Base-by-base conservation (phyloP, 768 basidiomycete species). In the Psilocybe cyanescens region DNA sequence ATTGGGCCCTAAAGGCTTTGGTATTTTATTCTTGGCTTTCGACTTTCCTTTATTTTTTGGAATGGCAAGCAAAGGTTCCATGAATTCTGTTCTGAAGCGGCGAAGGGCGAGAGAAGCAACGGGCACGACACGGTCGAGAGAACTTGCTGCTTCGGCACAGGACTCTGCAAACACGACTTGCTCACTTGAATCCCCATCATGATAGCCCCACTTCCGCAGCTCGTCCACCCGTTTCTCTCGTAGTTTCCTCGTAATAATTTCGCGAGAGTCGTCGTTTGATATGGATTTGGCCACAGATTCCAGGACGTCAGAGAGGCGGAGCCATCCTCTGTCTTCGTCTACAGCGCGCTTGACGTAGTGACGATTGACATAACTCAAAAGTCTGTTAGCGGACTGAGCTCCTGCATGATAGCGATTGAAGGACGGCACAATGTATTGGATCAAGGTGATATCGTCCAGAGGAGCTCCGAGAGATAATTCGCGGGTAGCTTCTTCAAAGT, bases 311-410 rank as follows among this genome's bases (percentile, higher is more conserved):
- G 78, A 79, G 46, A 91, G 75, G 31, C 87, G 83, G 45, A 92
- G 79, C 91, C 91, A 92, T 45, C 91, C 90, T 64, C 80, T 84
- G 74, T 91, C 91, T 72, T 92, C 90, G 72, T 92, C 90, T 14
- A 89, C 78, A 48, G 87, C 88, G 16, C 89, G 88, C 71, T 87
- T 88, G 68, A 90, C 88, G 68, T 88, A 88, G 72, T 90, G 88
- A 29, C 90, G 87, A 70, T 89, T 89, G 63, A 92, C 87, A 70
- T 92, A 92, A 76, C 86, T 91, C 66, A 92, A 80, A 33, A 92
- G 83, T 66, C 91, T 85, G 73, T 88, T 83, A 58, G 88, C 84
- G 56, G 89, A 83, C 64, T 84, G 82, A 3, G 86, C 86, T 51
- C 91, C 90, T 46, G 85, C 79, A 63, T 81, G 81, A 72, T 85